Base-by-base conservation (phyloP, 1,284 basidiomycete species). In the Ustilago vetiveriae region DNA sequence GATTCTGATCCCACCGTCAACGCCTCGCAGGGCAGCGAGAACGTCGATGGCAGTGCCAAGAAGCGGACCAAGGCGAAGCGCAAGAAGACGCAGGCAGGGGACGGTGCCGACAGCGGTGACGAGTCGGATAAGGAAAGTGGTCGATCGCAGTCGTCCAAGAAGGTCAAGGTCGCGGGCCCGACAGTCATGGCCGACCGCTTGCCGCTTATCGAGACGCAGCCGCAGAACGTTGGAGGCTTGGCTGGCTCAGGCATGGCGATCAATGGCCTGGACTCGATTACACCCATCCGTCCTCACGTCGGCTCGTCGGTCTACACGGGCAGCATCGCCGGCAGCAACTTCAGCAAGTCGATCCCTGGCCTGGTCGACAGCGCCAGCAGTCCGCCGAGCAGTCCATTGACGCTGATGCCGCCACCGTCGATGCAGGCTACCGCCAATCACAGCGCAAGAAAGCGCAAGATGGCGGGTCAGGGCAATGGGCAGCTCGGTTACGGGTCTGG, bases 321-420 rank as follows among this genome's bases (percentile, higher is more conserved):
- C 62, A 76, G 74, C 57, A 46, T 58, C 32, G 57, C 52, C n/a
- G 63, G 68, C 32, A 72, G 68, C 62, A 56, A 32, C 35, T 65
- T 64, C 43, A 65, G 60, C 55, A 64, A 64, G 41, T 45, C 48
- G 7, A 44, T 77, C 32, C 76, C 76, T 6, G 60, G 65, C 50
- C 56, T 79, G 40, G 72, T 74, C 33, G 74, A 77, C 49, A 70
- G 64, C 45, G 71, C 75, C 43, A 72, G 68, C 66, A 76, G 73
- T 35, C 76, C 76, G 11, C 75, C 68, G 3, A 74, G 66, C 51
- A 76, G 75, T 38, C 76, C 74, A 1, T 39, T 65, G 24, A 65
- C 60, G 33, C 50, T 72, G 48, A 76, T 76, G 74, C 74, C 72
- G 22, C 74, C 74, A 17, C 74, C 74, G 4, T 66, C 74, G 30